Evolutionary conservation across 2,329 filamentous ascomycete species (phyloP).

Genomic region (Juglanconis oblonga): DNA sequence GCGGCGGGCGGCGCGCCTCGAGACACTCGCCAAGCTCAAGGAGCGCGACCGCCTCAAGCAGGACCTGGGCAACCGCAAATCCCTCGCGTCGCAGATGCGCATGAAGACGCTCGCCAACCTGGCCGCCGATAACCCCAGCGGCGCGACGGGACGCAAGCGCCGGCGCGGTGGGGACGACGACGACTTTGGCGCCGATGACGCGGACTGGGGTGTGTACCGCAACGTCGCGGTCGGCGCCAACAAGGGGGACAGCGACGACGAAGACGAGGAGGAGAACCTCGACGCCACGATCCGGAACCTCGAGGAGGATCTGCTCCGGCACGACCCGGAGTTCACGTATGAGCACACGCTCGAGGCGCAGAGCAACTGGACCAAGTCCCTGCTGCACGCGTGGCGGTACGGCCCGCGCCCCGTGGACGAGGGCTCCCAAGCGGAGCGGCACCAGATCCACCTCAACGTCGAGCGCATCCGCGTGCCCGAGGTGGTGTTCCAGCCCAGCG

Average conservation of each 20-base stretch:
- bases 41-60: slow-evolving; percentile 90
- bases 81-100: slow-evolving; percentile 89
- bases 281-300: slow-evolving; percentile 68
- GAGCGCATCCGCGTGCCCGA: slow-evolving; percentile 93
- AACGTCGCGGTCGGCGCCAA: slow-evolving; percentile 81
- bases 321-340: slow-evolving; percentile 87
- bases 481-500: slow-evolving; percentile 80
- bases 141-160: slow-evolving; percentile 64
- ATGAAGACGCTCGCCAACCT: slow-evolving; percentile 99
- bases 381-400: slow-evolving; percentile 85
- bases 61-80: slow-evolving; percentile 94
- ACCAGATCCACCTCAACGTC: slow-evolving; percentile 93
- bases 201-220: slow-evolving; percentile 96
- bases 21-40: slow-evolving; percentile 79
- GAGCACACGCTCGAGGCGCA: slow-evolving; percentile 90
- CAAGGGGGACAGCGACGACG: slow-evolving; percentile 72
- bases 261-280: slow-evolving; percentile 89
- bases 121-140: slow-evolving; percentile 77
- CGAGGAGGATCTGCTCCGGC: slow-evolving; percentile 79
- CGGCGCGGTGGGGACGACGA: slow-evolving; percentile 88
- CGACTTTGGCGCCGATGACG: slow-evolving; percentile 93
- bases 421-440: slow-evolving; percentile 72
- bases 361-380: slow-evolving; percentile 89
- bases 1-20: slow-evolving; percentile 68
- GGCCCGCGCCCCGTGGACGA: slow-evolving; percentile 84